These are phyloP conservation scores for Laetiporus sulphureus DNA, from an alignment of 1,284 basidiomycete genomes.

Conservation along the genomic window DNA sequence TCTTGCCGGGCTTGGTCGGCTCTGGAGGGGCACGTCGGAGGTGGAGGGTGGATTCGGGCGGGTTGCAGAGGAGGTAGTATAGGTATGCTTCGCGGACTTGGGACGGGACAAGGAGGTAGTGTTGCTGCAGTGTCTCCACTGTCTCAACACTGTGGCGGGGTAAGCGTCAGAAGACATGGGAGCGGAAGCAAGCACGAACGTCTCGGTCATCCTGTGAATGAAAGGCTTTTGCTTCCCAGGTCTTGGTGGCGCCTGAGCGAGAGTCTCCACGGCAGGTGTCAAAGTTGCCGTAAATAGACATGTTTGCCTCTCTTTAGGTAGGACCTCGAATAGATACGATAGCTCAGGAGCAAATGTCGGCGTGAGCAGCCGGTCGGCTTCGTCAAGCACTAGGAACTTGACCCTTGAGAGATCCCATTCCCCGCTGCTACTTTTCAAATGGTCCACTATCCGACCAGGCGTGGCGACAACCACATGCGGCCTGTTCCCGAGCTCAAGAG, in stretches of 20 bases:
- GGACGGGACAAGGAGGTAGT: constrained; percentile 91
- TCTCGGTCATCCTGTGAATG: constrained; percentile 76
- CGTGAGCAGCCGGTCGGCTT: constrained; percentile 92
- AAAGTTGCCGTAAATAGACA: constrained; percentile 96
- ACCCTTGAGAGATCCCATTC: constrained; percentile 85
- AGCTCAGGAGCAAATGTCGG: constrained; percentile 89
- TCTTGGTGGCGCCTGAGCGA: constrained; percentile 71
- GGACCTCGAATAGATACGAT: constrained; percentile 67
- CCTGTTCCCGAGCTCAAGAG: constrained; percentile 76
- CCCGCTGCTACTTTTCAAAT: constrained; percentile 72
- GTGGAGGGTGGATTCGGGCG: constrained; percentile 70
- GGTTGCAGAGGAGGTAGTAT: constrained; percentile 84
- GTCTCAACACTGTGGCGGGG: constrained; percentile 79
- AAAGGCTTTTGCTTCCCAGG: constrained; percentile 85
- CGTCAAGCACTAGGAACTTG: constrained; percentile 89
- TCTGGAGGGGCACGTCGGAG: constrained; percentile 59
- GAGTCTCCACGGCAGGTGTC: constrained; percentile 78
- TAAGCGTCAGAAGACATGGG: not conserved
- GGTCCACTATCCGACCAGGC: constrained; percentile 92
- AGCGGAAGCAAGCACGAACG: constrained; percentile 38
- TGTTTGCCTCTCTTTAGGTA: constrained; percentile 88
- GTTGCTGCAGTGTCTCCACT: constrained; percentile 78
- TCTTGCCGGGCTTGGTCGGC: constrained; percentile 28
- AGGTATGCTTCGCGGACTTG: constrained; percentile 94
- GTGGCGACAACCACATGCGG: constrained; percentile 97